Base-by-base conservation (phyloP, 371 early-diverging fungal genomes). In the Rhizomucor miehei region DNA sequence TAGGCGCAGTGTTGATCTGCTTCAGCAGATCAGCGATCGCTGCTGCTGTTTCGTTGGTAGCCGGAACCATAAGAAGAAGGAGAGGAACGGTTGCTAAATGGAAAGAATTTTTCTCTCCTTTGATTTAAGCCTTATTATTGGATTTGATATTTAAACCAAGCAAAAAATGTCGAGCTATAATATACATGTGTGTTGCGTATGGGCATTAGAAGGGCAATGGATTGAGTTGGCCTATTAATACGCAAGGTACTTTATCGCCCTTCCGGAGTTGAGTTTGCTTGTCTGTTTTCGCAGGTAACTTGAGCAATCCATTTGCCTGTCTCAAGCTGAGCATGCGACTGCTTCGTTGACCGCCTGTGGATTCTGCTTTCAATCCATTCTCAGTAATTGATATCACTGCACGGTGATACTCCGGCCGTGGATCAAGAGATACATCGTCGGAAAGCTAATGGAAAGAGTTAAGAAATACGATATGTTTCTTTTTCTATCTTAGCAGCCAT, bases 321-420 rank as follows among this genome's bases (percentile, higher is more conserved):
- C 68, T 61, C 84, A 94, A 80, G 54, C 89, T 93, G 48, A 87
- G 58, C 75, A 95, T 78, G 1, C 94, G 77, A 52, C 89, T 89
- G 52, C 90, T 91, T 63, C 82, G 84, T 71, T 94, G 94, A 0
- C 50, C 52, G 20, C 87, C 91, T 0, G 90, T 91, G 0, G 87
- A 86, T 40, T 67, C 62, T 12, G 84, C 93, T 8, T 77, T 48
- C n/a, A 85, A 72, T 13, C 29, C 62, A 45, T 29, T 62, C 20
- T 11, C 16, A 12, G 21, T 38, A 37, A 66, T 48, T 6, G 57
- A 64, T 14, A 88, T 76, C 13, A 71, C 65, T 0, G 84, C 88
- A 10, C 95, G 85, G 45, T 89, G 85, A 60, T 87, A 96, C 71
- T 96, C 96, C 14, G 95, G 96, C 14, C 95, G 73, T 14, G 79